Evolutionary conservation across 805 yeast genomes (phyloP), one percentile per base, ranked within the genome.

Genomic region (Metschnikowia sp.): DNA sequence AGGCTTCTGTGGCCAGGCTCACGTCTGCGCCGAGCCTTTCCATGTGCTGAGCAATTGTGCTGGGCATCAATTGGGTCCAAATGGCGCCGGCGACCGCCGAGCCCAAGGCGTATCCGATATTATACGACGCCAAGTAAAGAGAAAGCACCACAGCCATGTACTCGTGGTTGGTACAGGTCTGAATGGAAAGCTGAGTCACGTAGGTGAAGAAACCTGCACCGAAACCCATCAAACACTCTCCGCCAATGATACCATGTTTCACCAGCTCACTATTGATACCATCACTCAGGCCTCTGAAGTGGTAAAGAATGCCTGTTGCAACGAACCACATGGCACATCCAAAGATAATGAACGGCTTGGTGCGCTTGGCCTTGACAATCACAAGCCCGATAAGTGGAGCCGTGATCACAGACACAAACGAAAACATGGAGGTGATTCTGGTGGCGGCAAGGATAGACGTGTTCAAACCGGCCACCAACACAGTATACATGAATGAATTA

Each of bases 181-280:
- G 82, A 51, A 81, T 75, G 36, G 85, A 75, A 7, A 80, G 81
- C 59, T 81, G 86, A 9, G 82, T 72, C 4, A 84, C 75, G 57
- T 82, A 83, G n/a, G 86, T 81, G 70, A 84, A 82, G 63, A 84
- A 78, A 13, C 88, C 88, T 38, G 87, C 87, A 56, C 88, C 90
- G 48, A 86, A 75, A 55, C 91, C 91, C 53, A 83, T 64, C 15
- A 85, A 59, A 59, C 83, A 77, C 53, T 80, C 72, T 5, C 84
- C 78, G 12, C 84, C 90, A 61, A 86, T 79, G 48, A 84, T 71
- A 54, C 89, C 90, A 39, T 71, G 56, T 45, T 61, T 62, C 51
- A 57, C 62, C 19, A 58, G 49, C 38, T 60, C 53, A 33, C 53
- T 47, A 33, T 63, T 51, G 42, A 70, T 66, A 22, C 81, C 72